Base-by-base conservation (phyloP, 2,329 filamentous ascomycete genomes). In the Epichloe glyceriae region DNA sequence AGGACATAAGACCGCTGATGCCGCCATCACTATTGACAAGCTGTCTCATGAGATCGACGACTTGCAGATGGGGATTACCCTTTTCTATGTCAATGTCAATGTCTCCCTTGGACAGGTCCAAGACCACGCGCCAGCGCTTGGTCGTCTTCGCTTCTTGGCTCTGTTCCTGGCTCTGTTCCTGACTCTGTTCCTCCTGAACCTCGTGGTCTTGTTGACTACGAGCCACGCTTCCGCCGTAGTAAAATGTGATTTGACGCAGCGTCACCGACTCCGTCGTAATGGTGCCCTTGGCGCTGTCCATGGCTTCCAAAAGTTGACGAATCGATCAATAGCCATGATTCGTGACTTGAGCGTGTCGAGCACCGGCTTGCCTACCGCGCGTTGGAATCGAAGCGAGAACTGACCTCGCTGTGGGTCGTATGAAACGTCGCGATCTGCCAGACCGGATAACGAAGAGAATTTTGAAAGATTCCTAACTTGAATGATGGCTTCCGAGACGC, bases 221-320 rank as follows among this genome's bases (percentile, higher is more conserved):
- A 10, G 7, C 15, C 11, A 17, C 20, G 34, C 17, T 20, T 38
- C 38, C 20, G 49, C 71, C 72, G 62, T 93, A 94, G n/a, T 73
- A 78, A 62, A 93, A 88, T 3, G 76, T 69, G 5, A 93, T 75
- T 54, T 77, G 72, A 56, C 72, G 71, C 50, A 91, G 70, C 15
- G 77, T 80, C 50, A 84, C 73, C 40, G 74, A 70, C 56, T 82
- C 74, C 61, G 77, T 76, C 42, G 70, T 69, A 37, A 86, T 75
- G 48, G 75, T 72, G 15, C 72, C 72, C 45, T 71, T 70, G 56
- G 78, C 72, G 54, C 72, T 70, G 50, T 79, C 71, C 54, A 90
- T 76, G 1, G 83, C 80, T 43, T 81, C 76, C 26, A 88, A 72
- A 86, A 87, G 42, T 77, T 76, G 39, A 88, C 81, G 30, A 93